Evolutionary conservation across 2,329 filamentous ascomycete genomes (phyloP).

Genomic region (Cadophora sp.): DNA sequence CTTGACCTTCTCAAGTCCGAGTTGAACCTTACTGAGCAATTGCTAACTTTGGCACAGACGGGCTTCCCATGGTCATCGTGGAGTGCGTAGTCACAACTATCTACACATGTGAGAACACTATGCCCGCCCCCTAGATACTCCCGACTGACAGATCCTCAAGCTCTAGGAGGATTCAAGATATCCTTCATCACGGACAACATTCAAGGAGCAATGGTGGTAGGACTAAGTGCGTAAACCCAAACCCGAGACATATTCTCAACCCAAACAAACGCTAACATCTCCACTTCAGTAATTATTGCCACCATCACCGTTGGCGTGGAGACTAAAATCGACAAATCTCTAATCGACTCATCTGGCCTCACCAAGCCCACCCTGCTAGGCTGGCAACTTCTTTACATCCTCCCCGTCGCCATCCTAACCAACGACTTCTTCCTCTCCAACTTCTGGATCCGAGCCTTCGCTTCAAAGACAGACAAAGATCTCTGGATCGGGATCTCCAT

Average conservation of each 20-base stretch:
- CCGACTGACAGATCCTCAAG: slow-evolving; percentile 48
- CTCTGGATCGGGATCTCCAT: slow-evolving; percentile 77
- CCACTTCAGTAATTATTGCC: slow-evolving; percentile 66
- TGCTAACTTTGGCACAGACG: slow-evolving; percentile 49
- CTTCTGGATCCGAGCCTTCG: slow-evolving; percentile 86
- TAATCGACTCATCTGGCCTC: slow-evolving; percentile 73
- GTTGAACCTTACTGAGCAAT: neutral
- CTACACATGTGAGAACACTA: slow-evolving; percentile 70
- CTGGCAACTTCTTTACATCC: slow-evolving; percentile 86
- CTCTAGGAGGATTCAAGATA: slow-evolving; percentile 81
- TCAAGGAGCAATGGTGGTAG: slow-evolving; percentile 79
- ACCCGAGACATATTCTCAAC: neutral
- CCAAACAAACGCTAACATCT: neutral
- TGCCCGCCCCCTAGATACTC: neutral
- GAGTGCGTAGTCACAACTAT: slow-evolving; percentile 80
- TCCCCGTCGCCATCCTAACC: slow-evolving; percentile 80
- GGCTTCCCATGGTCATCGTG: slow-evolving; percentile 78
- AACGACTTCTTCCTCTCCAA: slow-evolving; percentile 88
- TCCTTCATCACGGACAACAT: slow-evolving; percentile 86
- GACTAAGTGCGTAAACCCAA: slow-evolving; percentile 54
- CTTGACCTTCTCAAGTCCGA: neutral
- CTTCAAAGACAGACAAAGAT: slow-evolving; percentile 79
- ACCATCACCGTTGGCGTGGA: slow-evolving; percentile 80
- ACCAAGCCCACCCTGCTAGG: slow-evolving; percentile 74
- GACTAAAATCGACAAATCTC: slow-evolving; percentile 71